Percentiles rank a stretch among this genome's conserved stretches.
phyloP scores from a whole-genome alignment of 1,284 basidiomycete genomes.

The Ustilago curta region DNA sequence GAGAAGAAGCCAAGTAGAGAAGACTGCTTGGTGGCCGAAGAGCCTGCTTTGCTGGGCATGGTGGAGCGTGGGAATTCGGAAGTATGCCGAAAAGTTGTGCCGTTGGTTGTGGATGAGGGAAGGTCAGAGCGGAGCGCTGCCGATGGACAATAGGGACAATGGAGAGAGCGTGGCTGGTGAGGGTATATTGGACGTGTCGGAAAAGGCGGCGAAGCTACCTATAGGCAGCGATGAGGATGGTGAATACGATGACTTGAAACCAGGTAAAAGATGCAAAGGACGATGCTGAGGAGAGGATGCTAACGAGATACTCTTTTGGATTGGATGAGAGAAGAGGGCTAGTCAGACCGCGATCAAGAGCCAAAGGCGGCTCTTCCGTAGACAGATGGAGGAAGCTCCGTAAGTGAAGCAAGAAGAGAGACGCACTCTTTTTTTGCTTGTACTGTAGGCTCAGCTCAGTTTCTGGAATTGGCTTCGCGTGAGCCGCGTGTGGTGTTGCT shows the following conservation, averaged over 20 bases:
- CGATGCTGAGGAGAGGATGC: background rate
- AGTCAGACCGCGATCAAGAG: background rate
- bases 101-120: background rate
- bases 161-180: constrained; percentile 1
- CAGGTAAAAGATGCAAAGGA: background rate
- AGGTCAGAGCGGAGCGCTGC: background rate
- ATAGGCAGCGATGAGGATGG: background rate
- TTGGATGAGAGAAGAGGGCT: background rate
- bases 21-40: constrained; percentile 39
- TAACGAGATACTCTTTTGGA: constrained; percentile 2
- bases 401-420: background rate
- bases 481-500: constrained; percentile 29
- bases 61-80: constrained; percentile 16
- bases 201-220: too few species aligned
- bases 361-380: constrained; percentile 2
- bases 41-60: constrained; percentile 26
- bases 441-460: background rate
- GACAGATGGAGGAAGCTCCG: background rate
- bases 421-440: background rate
- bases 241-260: background rate
- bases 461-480: constrained; percentile 6
- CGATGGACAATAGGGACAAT: background rate
- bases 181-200: background rate
- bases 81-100: constrained; percentile 5
- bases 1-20: constrained; percentile 59